Evolutionary conservation across 1,284 basidiomycete genomes (phyloP).

Genomic region (Schizophyllum amplum): DNA sequence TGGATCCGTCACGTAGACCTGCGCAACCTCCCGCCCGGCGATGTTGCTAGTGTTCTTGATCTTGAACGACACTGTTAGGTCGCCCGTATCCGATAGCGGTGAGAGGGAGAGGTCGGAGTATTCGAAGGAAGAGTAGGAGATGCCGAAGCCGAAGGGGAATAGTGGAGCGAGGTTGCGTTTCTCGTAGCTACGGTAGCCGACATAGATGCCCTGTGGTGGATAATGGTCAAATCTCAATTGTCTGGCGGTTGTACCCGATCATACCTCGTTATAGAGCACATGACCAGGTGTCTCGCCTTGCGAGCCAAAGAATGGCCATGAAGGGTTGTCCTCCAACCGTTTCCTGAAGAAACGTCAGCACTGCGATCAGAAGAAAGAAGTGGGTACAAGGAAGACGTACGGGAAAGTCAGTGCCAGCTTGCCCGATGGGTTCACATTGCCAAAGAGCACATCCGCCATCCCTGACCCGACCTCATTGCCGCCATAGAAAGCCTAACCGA

Average conservation of each 20-base stretch:
- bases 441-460: constrained; percentile 45
- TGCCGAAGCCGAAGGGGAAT: constrained; percentile 27
- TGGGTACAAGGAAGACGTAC: constrained; percentile 20
- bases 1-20: constrained; percentile 35
- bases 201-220: constrained; percentile 28
- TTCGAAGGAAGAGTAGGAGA: constrained; percentile 45
- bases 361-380: not conserved
- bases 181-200: constrained; percentile 34
- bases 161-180: constrained; percentile 28
- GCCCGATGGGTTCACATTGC: constrained; percentile 43
- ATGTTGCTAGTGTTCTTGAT: constrained; percentile 33
- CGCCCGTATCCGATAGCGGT: constrained; percentile 19
- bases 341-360: constrained; percentile 17
- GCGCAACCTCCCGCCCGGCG: constrained; percentile 32
- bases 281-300: constrained; percentile 31
- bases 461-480: constrained; percentile 50
- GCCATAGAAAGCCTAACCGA: constrained; percentile 39
- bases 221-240: not conserved
- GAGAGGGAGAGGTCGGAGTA: constrained; percentile 28
- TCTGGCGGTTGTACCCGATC: constrained; percentile 3
- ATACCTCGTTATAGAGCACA: constrained; percentile 36
- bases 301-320: constrained; percentile 32
- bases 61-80: constrained; percentile 30
- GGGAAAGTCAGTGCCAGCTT: constrained; percentile 44
- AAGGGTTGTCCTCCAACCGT: constrained; percentile 34